Conservation (phyloP, 345 rosid genomes). For the Microcos paniculata region DNA sequence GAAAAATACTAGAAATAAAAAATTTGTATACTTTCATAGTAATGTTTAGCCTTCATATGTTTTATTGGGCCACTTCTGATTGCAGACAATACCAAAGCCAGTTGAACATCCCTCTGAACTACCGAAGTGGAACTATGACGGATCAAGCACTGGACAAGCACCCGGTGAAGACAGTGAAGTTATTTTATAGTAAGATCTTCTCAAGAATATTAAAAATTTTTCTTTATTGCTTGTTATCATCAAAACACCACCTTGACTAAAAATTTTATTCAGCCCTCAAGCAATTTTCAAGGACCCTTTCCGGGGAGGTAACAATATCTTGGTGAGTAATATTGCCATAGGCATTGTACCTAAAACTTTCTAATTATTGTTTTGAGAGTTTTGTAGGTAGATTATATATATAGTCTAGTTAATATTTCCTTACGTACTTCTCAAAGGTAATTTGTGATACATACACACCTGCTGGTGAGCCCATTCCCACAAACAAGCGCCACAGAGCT, state of each 20-base stretch:
- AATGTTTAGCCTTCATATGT: constrained; percentile 1
- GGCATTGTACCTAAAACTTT: background rate
- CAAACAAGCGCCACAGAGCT: constrained; percentile 90
- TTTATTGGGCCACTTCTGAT: constrained; percentile 3
- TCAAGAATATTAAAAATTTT: background rate
- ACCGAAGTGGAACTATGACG: constrained; percentile 98
- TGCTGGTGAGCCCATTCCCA: constrained; percentile 96
- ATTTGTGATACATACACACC: constrained; percentile 91
- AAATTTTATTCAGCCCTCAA: constrained; percentile 65
- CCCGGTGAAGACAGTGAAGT: constrained; percentile 99
- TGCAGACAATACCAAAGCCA: constrained; percentile 79
- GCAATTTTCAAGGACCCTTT: constrained; percentile 96
- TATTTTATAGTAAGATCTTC: constrained; percentile 79
- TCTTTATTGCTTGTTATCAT: constrained; percentile 4
- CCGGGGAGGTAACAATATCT: constrained; percentile 94
- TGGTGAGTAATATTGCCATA: constrained; percentile 57
- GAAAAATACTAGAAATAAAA: constrained; percentile 13
- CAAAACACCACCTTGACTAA: constrained; percentile 13
- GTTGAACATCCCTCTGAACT: constrained; percentile 93
- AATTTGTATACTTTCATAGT: background rate
- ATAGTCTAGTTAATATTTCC: constrained; percentile 8
- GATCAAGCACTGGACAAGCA: constrained; percentile 98
- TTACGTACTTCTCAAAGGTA: constrained; percentile 46
- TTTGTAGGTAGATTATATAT: background rate
- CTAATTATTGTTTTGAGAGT: background rate